Percentiles rank a stretch among this genome's conserved stretches.
Conservation (phyloP, 169 alveolate genomes). For the Eimeria praecox region DNA sequence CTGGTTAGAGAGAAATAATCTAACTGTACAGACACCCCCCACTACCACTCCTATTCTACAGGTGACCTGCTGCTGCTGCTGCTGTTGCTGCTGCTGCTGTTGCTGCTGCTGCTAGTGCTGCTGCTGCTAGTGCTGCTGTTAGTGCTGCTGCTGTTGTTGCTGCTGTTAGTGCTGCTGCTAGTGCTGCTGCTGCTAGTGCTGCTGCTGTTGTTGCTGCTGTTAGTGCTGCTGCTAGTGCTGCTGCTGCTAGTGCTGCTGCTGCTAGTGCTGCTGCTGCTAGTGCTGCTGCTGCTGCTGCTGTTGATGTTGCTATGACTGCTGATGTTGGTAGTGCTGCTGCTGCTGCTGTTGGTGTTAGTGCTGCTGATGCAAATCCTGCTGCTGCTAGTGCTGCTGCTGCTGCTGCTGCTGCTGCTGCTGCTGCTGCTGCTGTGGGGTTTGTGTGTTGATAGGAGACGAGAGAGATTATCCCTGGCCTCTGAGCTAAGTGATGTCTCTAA, state of each 20-base stretch:
- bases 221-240: not conserved
- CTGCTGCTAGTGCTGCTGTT: constrained; percentile 11
- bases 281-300: constrained; percentile 11
- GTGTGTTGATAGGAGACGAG: not conserved
- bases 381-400: not conserved
- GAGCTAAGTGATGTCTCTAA: not conserved
- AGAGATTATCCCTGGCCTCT: not conserved
- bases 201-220: not conserved
- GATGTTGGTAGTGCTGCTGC: no score
- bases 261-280: not conserved
- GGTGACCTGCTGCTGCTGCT: constrained; percentile 1
- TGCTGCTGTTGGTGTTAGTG: no score
- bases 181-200: not conserved
- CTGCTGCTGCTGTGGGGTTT: not conserved
- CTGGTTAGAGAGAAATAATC: constrained; percentile 1
- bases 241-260: constrained; percentile 27
- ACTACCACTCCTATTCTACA: not conserved
- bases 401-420: constrained; percentile 38
- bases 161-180: not conserved
- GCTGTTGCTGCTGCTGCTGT: constrained; percentile 16
- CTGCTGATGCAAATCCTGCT: no score
- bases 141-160: not conserved
- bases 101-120: constrained; percentile 43
- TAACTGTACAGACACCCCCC: constrained; percentile 1
- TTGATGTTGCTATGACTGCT: not conserved